Percentiles rank a stretch among this genome's conserved stretches.
Evolutionary conservation across 352 stramenopile genomes (phyloP).

Genomic region (Peronospora belbahrii): DNA sequence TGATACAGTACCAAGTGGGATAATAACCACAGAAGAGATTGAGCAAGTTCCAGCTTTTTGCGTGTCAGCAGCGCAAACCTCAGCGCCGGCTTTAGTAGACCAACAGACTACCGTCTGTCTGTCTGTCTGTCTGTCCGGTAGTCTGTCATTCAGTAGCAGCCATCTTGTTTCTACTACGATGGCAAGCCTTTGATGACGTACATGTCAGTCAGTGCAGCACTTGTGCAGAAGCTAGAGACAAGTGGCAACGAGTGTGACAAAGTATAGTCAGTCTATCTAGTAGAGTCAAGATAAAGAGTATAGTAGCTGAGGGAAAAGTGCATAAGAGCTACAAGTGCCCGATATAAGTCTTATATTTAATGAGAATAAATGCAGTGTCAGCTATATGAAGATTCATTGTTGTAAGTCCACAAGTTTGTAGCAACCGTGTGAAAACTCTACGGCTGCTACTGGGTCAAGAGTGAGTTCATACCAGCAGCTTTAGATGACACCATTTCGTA

Average conservation of each 20-base stretch:
- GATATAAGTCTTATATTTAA: slow-evolving; percentile 7
- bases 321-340: background rate
- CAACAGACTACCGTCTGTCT: too few species aligned
- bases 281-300: background rate
- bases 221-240: background rate
- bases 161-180: background rate
- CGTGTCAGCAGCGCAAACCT: background rate
- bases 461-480: background rate
- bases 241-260: background rate
- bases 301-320: background rate
- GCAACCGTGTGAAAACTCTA: too few species aligned
- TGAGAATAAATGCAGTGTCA: background rate
- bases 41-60: background rate
- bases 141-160: background rate
- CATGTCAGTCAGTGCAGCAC: background rate
- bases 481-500: background rate
- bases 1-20: background rate
- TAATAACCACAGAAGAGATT: too few species aligned
- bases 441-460: too few species aligned
- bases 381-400: background rate
- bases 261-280: background rate
- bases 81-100: background rate
- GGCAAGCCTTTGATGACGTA: background rate
- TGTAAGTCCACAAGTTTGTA: too few species aligned
- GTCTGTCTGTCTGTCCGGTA: background rate